Conservation (phyloP, 192 early-diverging fungal species). For the Podila verticillata region DNA sequence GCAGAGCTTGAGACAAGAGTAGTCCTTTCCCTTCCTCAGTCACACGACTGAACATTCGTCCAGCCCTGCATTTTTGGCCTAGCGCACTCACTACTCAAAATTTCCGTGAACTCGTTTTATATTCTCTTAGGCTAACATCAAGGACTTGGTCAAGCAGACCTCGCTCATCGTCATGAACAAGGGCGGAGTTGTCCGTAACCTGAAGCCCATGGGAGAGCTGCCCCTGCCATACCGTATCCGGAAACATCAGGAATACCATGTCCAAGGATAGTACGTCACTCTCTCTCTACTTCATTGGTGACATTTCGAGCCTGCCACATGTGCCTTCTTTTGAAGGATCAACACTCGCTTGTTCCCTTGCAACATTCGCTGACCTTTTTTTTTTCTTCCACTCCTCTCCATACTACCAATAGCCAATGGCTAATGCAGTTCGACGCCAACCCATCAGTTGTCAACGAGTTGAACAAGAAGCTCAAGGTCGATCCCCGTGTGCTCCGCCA, state of each 20-base stretch:
- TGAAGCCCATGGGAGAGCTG: constrained; percentile 78
- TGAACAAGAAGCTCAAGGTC: constrained; percentile 69
- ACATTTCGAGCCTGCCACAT: not conserved
- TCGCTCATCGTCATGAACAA: constrained; percentile 83
- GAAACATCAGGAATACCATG: constrained; percentile 85
- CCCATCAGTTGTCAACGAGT: constrained; percentile 67
- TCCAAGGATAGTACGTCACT: constrained; percentile 66
- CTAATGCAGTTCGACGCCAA: constrained; percentile 83
- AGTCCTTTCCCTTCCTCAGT: too few species aligned
- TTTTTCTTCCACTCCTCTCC: not conserved
- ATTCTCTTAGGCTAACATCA: constrained; percentile 62
- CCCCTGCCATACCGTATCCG: constrained; percentile 88
- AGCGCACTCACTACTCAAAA: too few species aligned
- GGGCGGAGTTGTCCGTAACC: constrained; percentile 87
- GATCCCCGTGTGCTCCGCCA: constrained; percentile 80
- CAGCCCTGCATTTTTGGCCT: too few species aligned
- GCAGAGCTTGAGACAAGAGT: too few species aligned
- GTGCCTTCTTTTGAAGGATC: too few species aligned
- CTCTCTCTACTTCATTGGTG: not conserved
- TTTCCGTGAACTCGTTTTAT: too few species aligned
- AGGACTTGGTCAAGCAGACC: constrained; percentile 77
- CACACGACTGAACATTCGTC: too few species aligned
- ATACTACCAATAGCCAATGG: constrained; percentile 66
- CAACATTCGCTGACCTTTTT: too few species aligned
- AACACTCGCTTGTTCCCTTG: too few species aligned